A percentile compares a stretch with the other conserved stretches of the same genome.
phyloP scores from a whole-genome alignment of 176 grass and related monocot genomes.

The Triticum urartu region DNA sequence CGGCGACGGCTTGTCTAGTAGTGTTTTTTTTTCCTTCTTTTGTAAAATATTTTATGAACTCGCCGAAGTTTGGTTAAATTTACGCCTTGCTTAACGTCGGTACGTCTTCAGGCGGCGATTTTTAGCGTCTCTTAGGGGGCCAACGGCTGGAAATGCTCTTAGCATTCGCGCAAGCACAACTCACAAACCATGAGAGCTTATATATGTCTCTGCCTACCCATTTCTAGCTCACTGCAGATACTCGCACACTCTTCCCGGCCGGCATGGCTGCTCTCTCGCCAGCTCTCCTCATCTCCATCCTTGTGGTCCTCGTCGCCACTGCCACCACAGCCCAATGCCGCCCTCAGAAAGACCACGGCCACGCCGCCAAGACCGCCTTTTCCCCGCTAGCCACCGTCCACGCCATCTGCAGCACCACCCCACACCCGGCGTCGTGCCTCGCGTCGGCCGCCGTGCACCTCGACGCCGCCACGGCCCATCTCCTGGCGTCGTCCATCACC shows the following conservation, averaged over 20 bases:
- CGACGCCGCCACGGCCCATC: not conserved
- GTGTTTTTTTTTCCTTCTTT: no score
- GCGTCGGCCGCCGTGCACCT: constrained; percentile 32
- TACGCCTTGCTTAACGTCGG: no score
- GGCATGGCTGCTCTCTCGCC: constrained; percentile 37
- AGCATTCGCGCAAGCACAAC: no score
- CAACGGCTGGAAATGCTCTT: no score
- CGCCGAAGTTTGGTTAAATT: no score
- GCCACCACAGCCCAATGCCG: constrained; percentile 24
- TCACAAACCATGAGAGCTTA: no score
- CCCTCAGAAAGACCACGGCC: constrained; percentile 18
- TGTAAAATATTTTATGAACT: no score
- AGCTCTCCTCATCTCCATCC: constrained; percentile 6
- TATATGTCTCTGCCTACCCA: not conserved
- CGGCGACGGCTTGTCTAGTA: no score
- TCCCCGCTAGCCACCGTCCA: not conserved
- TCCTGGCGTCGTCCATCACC: constrained; percentile 28
- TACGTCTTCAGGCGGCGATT: no score
- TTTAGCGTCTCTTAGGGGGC: no score
- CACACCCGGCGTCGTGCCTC: constrained; percentile 51
- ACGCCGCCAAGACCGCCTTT: not conserved
- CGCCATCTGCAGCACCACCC: constrained; percentile 53
- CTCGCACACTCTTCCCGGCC: not conserved
- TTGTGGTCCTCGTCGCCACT: not conserved
- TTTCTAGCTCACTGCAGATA: not conserved